These are phyloP conservation scores for Psilocybe cubensis DNA, from an alignment of 768 basidiomycete species.

Conservation along the genomic window DNA sequence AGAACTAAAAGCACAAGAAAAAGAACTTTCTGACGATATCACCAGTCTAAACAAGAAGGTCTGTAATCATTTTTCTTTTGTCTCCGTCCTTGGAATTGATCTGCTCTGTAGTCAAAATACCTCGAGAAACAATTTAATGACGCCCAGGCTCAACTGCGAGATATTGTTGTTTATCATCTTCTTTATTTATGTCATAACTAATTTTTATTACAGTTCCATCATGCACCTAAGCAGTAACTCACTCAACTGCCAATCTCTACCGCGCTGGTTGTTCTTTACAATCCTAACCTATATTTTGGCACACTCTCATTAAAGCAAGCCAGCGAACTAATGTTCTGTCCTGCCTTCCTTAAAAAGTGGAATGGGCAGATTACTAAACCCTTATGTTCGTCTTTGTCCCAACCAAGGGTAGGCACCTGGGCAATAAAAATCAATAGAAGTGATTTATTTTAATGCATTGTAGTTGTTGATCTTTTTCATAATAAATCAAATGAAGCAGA, in stretches of 20 bases:
- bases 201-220: slow-evolving; percentile 55
- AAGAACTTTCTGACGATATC: slow-evolving; percentile 84
- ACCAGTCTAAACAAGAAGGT: slow-evolving; percentile 87
- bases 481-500: no score
- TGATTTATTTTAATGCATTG: no score
- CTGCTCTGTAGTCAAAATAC: slow-evolving; percentile 75
- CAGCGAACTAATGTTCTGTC: no score
- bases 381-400: no score
- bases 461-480: no score
- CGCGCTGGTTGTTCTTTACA: not conserved
- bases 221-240: slow-evolving; percentile 45
- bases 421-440: no score
- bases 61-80: not conserved
- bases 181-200: not conserved
- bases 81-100: not conserved
- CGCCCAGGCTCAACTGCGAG: slow-evolving; percentile 83
- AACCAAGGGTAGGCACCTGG: no score
- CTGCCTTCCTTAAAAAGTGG: no score
- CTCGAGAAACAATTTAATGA: slow-evolving; percentile 94
- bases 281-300: no score
- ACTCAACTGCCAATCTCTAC: not conserved
- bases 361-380: no score
- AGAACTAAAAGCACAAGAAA: slow-evolving; percentile 77
- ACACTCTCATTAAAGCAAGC: no score
- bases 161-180: slow-evolving; percentile 58